phyloP scores from a whole-genome alignment of 768 basidiomycete genomes.

The Leccinum disarticulatum region DNA sequence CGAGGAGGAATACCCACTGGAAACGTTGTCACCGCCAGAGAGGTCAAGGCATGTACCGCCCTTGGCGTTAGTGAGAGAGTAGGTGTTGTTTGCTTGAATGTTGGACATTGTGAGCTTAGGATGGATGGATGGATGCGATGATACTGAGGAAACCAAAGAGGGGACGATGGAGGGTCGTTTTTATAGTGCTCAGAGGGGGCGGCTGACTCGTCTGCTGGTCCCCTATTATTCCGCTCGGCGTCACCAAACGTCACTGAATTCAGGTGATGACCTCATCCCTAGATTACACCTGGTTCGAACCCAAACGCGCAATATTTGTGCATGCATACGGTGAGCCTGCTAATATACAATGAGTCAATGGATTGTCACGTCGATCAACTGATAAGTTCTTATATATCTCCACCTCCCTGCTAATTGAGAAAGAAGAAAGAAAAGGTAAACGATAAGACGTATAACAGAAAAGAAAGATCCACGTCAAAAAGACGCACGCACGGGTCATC shows the following conservation, averaged over 20 bases:
- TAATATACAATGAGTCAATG: constrained; percentile 8
- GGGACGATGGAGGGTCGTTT: not conserved
- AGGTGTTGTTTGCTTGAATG: constrained; percentile 38
- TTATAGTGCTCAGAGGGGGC: constrained; percentile 1
- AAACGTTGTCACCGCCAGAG: constrained; percentile 49
- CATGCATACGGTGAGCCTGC: constrained; percentile 15
- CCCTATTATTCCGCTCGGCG: constrained; percentile 1
- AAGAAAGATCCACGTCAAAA: not conserved
- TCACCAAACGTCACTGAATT: not conserved
- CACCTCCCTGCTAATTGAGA: not conserved
- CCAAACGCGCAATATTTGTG: not conserved
- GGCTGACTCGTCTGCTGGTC: not conserved
- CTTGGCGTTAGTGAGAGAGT: constrained; percentile 51
- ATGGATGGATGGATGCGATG: not conserved
- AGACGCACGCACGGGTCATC: not conserved
- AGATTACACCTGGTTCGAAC: not conserved
- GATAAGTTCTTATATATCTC: not conserved
- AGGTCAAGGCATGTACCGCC: constrained; percentile 54
- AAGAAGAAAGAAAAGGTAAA: not conserved
- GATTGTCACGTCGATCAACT: not conserved
- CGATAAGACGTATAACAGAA: not conserved
- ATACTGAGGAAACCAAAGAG: not conserved
- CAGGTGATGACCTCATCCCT: not conserved
- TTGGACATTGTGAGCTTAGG: constrained; percentile 16
- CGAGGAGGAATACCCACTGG: constrained; percentile 36